Percentiles rank a stretch among this genome's conserved stretches.
These are phyloP conservation scores for Cladosporium velox DNA, from an alignment of 2,329 filamentous ascomycete species.

Conservation along the genomic window DNA sequence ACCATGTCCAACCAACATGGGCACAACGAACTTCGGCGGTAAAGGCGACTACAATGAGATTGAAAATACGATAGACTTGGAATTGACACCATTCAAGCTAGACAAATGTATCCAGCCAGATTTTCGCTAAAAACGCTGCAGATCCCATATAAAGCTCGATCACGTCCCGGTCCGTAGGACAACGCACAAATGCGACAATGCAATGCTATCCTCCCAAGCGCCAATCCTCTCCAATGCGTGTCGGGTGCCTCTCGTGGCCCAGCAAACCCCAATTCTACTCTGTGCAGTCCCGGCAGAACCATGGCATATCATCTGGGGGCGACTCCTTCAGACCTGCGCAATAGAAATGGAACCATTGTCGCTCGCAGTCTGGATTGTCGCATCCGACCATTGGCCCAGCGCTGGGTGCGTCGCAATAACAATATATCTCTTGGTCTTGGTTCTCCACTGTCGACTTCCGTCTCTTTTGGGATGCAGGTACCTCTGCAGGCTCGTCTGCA, in stretches of 20 bases:
- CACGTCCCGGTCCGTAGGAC: background rate
- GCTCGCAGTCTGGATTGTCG: slow-evolving; percentile 72
- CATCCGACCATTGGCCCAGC: slow-evolving; percentile 70
- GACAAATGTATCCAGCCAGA: background rate
- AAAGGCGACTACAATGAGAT: background rate
- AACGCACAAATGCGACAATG: slow-evolving; percentile 1
- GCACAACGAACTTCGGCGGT: background rate
- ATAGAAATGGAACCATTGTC: slow-evolving; percentile 80
- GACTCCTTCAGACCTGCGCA: slow-evolving; percentile 69
- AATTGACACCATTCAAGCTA: background rate
- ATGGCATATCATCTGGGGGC: slow-evolving; percentile 44
- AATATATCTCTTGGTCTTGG: slow-evolving; percentile 18
- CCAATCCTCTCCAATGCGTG: background rate
- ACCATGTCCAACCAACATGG: background rate
- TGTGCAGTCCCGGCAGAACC: slow-evolving; percentile 31
- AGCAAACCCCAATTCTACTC: background rate
- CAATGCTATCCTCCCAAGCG: background rate
- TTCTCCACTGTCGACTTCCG: slow-evolving; percentile 15
- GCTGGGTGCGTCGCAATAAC: slow-evolving; percentile 19
- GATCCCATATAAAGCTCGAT: slow-evolving; percentile 5
- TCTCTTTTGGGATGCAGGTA: slow-evolving; percentile 13
- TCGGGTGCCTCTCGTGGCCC: background rate
- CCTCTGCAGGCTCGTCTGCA: background rate
- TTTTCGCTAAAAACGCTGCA: slow-evolving; percentile 10
- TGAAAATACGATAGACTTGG: background rate